Conservation (phyloP, 192 early-diverging fungal genomes). For the Gigaspora rosea region DNA sequence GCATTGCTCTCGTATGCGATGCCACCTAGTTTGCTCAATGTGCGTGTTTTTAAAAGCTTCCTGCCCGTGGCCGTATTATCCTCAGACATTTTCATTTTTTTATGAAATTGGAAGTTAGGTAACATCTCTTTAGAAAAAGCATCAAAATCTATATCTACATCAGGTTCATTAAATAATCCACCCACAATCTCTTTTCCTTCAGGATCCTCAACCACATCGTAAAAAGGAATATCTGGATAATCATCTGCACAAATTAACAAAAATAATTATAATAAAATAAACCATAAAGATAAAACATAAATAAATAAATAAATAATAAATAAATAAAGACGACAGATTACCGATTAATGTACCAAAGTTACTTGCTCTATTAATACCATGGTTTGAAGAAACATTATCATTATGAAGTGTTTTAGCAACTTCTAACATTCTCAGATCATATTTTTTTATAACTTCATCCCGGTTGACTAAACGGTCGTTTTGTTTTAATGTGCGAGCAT, state of each 20-base stretch:
- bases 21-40: constrained; percentile 29
- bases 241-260: constrained; percentile 3
- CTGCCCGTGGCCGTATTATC: constrained; percentile 19
- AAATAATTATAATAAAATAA: not conserved
- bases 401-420: not conserved
- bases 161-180: constrained; percentile 28
- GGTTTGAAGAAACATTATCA: not conserved
- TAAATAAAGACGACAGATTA: not conserved
- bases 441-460: constrained; percentile 14
- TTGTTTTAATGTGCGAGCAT: constrained; percentile 1
- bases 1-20: constrained; percentile 34
- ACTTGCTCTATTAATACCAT: not conserved
- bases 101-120: constrained; percentile 34
- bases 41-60: constrained; percentile 22
- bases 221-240: constrained; percentile 29
- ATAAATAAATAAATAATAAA: not conserved
- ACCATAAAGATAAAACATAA: not conserved
- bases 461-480: not conserved
- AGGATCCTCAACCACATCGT: constrained; percentile 32
- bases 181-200: constrained; percentile 25
- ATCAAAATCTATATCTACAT: constrained; percentile 32
- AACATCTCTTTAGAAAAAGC: constrained; percentile 33
- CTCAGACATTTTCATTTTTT: constrained; percentile 28
- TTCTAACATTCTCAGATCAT: not conserved
- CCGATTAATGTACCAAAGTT: not conserved